phyloP scores from a whole-genome alignment of 805 yeast genomes.

The Diddensiella santjacobensis region DNA sequence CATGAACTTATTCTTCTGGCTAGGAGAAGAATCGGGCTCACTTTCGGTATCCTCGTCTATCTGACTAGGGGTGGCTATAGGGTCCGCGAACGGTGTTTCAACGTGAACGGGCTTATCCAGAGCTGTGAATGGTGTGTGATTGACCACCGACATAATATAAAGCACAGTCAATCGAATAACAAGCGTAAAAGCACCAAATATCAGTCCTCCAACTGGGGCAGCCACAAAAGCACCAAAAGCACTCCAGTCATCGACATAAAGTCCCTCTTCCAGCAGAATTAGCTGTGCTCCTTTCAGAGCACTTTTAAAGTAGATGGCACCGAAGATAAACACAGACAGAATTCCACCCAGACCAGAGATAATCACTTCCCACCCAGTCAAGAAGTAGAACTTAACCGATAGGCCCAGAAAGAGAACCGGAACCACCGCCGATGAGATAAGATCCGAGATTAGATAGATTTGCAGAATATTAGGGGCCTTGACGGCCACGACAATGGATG shows the following conservation, averaged over 20 bases:
- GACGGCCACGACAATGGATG: slow-evolving; percentile 79
- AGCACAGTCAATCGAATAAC: slow-evolving; percentile 29
- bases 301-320: slow-evolving; percentile 68
- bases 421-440: slow-evolving; percentile 80
- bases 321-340: slow-evolving; percentile 75
- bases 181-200: slow-evolving; percentile 52
- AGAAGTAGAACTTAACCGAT: slow-evolving; percentile 58
- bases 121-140: slow-evolving; percentile 38
- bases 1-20: neutral
- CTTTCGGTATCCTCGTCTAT: neutral
- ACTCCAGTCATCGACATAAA: slow-evolving; percentile 84
- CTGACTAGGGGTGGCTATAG: neutral
- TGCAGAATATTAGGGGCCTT: slow-evolving; percentile 80
- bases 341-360: slow-evolving; percentile 82
- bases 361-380: slow-evolving; percentile 77
- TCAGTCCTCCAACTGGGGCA: slow-evolving; percentile 78
- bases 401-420: slow-evolving; percentile 83
- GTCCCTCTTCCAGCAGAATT: slow-evolving; percentile 59
- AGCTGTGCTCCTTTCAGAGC: slow-evolving; percentile 77
- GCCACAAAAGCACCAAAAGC: slow-evolving; percentile 92
- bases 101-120: slow-evolving; percentile 28
- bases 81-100: slow-evolving; percentile 4
- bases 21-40: neutral
- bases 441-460: slow-evolving; percentile 86
- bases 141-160: slow-evolving; percentile 33